Percentiles rank a stretch among this genome's conserved stretches.
Conservation (phyloP, 1,139 yeast species). For the Hansenula lynferdii region DNA sequence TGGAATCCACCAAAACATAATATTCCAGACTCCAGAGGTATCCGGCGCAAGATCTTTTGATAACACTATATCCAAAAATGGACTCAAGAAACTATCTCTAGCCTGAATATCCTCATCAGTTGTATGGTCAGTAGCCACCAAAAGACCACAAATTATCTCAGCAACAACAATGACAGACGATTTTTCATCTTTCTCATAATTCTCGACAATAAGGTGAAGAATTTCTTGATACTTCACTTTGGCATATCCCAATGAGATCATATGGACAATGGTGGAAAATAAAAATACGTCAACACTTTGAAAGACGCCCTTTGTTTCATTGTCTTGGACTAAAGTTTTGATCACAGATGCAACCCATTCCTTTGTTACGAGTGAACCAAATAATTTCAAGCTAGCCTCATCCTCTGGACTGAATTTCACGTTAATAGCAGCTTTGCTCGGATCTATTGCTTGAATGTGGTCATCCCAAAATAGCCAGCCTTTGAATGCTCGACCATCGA, state of each 20-base stretch:
- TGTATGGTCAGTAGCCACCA: slow-evolving; percentile 43
- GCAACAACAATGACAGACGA: slow-evolving; percentile 58
- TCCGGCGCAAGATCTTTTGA: slow-evolving; percentile 70
- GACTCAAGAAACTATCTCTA: slow-evolving; percentile 44
- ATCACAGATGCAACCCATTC: slow-evolving; percentile 58
- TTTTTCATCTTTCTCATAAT: slow-evolving; percentile 58
- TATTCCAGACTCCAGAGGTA: slow-evolving; percentile 69
- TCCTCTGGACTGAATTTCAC: slow-evolving; percentile 26
- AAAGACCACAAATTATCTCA: slow-evolving; percentile 56
- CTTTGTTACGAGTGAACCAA: slow-evolving; percentile 44
- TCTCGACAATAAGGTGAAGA: slow-evolving; percentile 41
- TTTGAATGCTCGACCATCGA: slow-evolving; percentile 49
- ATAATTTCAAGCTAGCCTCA: slow-evolving; percentile 38
- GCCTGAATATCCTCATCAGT: slow-evolving; percentile 23
- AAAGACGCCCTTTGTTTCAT: slow-evolving; percentile 56
- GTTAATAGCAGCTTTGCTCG: slow-evolving; percentile 20
- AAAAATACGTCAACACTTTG: slow-evolving; percentile 59
- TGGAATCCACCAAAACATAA: slow-evolving; percentile 74
- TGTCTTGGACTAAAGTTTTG: slow-evolving; percentile 56
- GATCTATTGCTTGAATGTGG: slow-evolving; percentile 39
- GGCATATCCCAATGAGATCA: slow-evolving; percentile 41
- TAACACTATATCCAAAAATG: slow-evolving; percentile 43
- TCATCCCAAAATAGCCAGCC: slow-evolving; percentile 87
- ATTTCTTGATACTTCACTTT: slow-evolving; percentile 36
- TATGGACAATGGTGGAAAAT: slow-evolving; percentile 38